Evolutionary conservation across 2,329 filamentous ascomycete genomes (phyloP).

Genomic region (Leptographium radiaticola): DNA sequence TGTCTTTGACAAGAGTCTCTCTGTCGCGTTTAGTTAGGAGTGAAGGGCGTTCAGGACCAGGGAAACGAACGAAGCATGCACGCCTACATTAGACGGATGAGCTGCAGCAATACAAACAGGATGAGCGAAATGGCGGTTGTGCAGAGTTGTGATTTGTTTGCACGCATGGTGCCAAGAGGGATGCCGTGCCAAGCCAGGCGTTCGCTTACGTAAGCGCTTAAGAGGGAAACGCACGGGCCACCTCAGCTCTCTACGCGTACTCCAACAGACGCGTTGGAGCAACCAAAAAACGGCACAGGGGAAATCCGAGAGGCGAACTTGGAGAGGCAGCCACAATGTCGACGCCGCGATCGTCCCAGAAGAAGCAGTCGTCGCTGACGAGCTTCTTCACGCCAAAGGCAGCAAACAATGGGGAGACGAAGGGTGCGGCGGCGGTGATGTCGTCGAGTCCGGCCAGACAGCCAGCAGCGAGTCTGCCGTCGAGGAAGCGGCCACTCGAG

Average conservation of each 20-base stretch:
- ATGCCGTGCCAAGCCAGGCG: no score
- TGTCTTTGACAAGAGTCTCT: neutral
- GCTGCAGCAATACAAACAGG: constrained; percentile 1
- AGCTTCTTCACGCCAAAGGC: constrained; percentile 67
- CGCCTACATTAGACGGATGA: neutral
- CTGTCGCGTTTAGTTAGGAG: neutral
- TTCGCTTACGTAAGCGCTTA: no score
- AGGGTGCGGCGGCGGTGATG: neutral
- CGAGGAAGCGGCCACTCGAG: constrained; percentile 38
- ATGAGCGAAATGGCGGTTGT: neutral
- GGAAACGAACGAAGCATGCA: constrained; percentile 1
- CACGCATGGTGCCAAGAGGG: no score
- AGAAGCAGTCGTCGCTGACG: constrained; percentile 72
- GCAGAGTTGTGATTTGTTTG: neutral
- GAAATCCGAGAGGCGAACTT: neutral
- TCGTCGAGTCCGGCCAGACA: constrained; percentile 18
- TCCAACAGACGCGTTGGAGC: neutral
- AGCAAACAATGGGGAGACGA: constrained; percentile 19
- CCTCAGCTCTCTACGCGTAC: neutral
- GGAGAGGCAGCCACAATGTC: constrained; percentile 20
- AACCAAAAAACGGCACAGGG: neutral
- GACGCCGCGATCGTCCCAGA: constrained; percentile 29
- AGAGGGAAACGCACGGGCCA: neutral
- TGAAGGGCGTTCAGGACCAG: constrained; percentile 4
- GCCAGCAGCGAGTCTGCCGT: constrained; percentile 12